phyloP scores from a whole-genome alignment of 192 early-diverging fungal genomes.

The Entomortierella beljakovae region DNA sequence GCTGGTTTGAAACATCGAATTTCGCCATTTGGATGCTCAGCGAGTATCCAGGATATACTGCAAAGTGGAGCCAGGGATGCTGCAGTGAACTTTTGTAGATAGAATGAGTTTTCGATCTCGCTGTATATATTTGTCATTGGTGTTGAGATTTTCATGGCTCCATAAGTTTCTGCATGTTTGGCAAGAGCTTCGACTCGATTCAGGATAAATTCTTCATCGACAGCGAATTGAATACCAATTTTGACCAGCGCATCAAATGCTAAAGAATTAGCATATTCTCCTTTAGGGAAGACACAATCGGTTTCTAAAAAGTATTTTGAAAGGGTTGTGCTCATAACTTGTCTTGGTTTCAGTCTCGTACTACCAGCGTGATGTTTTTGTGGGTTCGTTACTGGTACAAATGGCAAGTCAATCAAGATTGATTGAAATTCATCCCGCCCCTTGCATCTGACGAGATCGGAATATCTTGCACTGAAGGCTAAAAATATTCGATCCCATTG shows the following conservation, averaged over 20 bases:
- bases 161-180: neutral
- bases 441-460: slow-evolving; percentile 11
- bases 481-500: slow-evolving; percentile 21
- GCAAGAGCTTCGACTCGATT: slow-evolving; percentile 4
- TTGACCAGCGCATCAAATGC: slow-evolving; percentile 6
- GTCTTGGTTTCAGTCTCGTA: neutral
- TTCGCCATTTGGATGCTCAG: neutral
- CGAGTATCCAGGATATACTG: slow-evolving; percentile 11
- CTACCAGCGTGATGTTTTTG: neutral
- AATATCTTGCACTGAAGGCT: slow-evolving; percentile 3
- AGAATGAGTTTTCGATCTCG: too few species aligned
- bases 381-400: too few species aligned
- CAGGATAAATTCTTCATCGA: slow-evolving; percentile 2
- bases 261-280: slow-evolving; percentile 4
- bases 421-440: neutral
- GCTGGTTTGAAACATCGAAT: neutral
- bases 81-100: too few species aligned
- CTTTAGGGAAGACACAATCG: slow-evolving; percentile 24
- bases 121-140: too few species aligned
- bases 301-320: neutral
- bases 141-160: too few species aligned
- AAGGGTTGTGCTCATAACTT: neutral
- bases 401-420: neutral
- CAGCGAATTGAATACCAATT: slow-evolving; percentile 11
- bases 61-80: too few species aligned